These are phyloP conservation scores for Sarocladiaceae sp. DNA, from an alignment of 2,329 filamentous ascomycete genomes.

Conservation along the genomic window DNA sequence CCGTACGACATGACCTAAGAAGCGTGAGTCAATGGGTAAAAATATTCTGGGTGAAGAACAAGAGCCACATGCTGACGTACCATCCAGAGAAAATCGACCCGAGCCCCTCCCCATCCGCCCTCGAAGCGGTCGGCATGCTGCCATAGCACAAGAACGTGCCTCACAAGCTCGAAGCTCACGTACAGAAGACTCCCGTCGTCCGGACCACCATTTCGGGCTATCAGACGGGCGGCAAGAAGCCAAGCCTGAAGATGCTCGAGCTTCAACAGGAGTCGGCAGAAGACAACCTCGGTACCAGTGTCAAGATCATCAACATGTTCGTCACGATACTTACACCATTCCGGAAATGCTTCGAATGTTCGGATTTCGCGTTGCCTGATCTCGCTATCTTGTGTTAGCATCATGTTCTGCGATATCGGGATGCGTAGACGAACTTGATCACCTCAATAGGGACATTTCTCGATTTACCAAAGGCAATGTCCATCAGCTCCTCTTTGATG, in stretches of 20 bases:
- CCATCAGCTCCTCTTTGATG: constrained; percentile 21
- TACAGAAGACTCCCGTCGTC: constrained; percentile 33
- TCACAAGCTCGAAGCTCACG: constrained; percentile 40
- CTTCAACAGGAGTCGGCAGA: constrained; percentile 36
- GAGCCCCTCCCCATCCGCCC: no score
- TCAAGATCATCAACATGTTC: constrained; percentile 40
- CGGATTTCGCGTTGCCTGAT: constrained; percentile 23
- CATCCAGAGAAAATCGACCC: constrained; percentile 37
- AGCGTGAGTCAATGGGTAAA: neutral
- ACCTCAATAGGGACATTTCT: neutral
- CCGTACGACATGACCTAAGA: constrained; percentile 36
- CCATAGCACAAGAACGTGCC: constrained; percentile 37
- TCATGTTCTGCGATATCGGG: neutral
- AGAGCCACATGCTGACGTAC: no score
- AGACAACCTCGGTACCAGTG: constrained; percentile 31
- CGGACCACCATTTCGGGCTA: neutral
- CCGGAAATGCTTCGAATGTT: constrained; percentile 39
- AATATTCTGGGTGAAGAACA: no score
- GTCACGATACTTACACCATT: constrained; percentile 40
- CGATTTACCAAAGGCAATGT: constrained; percentile 22
- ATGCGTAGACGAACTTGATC: constrained; percentile 4
- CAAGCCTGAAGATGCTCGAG: constrained; percentile 47
- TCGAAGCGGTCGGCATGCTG: constrained; percentile 34
- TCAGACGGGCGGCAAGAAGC: constrained; percentile 50
- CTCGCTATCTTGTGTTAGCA: neutral